Conservation (phyloP, 202 grass and related monocot species). For the Bolboschoenoplectus hybrid region DNA sequence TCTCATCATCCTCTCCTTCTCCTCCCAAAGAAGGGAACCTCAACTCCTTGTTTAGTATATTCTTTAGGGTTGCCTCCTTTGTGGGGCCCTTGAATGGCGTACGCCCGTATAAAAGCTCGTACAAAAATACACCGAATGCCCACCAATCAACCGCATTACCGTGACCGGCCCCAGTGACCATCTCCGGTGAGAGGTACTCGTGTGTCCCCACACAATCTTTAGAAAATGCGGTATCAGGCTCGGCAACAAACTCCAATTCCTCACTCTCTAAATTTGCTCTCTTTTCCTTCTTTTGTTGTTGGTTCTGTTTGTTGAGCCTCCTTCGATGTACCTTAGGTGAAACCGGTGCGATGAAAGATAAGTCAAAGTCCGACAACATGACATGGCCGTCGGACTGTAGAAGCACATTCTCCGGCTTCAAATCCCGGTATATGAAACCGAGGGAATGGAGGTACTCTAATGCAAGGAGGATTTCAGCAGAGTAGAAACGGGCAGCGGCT, state of each 20-base stretch:
- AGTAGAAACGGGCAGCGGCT: constrained; percentile 75
- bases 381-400: constrained; percentile 79
- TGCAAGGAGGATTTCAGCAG: constrained; percentile 74
- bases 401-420: constrained; percentile 94
- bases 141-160: constrained; percentile 94
- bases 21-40: constrained; percentile 55
- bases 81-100: constrained; percentile 77
- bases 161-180: constrained; percentile 66
- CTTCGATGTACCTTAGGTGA: constrained; percentile 59
- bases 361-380: constrained; percentile 89
- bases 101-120: constrained; percentile 81
- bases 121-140: constrained; percentile 89
- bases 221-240: constrained; percentile 66
- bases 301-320: constrained; percentile 47
- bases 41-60: constrained; percentile 72
- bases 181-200: constrained; percentile 89
- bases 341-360: constrained; percentile 62
- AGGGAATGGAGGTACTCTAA: constrained; percentile 91
- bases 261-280: constrained; percentile 42
- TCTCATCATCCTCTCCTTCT: constrained; percentile 44
- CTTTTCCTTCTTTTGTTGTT: constrained; percentile 30
- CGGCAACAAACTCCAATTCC: constrained; percentile 76
- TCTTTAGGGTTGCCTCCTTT: constrained; percentile 80
- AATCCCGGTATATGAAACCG: constrained; percentile 86
- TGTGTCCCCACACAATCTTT: constrained; percentile 90